These are phyloP conservation scores for Avena insularis DNA, from an alignment of 176 grass and related monocot species.

Conservation along the genomic window DNA sequence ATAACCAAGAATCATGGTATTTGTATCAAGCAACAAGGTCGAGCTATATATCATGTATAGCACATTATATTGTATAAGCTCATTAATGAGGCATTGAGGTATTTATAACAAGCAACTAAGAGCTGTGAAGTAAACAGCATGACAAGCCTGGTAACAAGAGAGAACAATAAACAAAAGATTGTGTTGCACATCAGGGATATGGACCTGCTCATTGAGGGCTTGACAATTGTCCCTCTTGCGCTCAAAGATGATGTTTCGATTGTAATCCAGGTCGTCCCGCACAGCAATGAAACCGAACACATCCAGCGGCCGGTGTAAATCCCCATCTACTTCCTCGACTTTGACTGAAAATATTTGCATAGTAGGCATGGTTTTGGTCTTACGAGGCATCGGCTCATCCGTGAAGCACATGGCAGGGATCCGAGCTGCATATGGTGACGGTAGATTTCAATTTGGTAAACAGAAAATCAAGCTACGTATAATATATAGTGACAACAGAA, in stretches of 20 bases:
- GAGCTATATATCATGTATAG: too few relatives aligned
- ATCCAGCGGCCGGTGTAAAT: neutral
- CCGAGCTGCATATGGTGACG: neutral
- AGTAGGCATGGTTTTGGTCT: neutral
- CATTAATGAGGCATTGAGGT: neutral
- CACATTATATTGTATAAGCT: neutral
- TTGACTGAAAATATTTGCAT: constrained; percentile 24
- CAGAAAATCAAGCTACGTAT: neutral
- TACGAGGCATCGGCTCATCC: neutral
- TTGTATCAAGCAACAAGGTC: too few relatives aligned
- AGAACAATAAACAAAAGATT: neutral
- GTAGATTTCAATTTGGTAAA: neutral
- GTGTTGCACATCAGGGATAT: neutral
- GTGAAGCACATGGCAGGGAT: constrained; percentile 7
- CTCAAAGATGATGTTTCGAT: constrained; percentile 12
- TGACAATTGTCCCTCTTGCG: constrained; percentile 14
- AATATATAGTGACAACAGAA: neutral
- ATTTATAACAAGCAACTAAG: neutral
- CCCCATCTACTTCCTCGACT: neutral
- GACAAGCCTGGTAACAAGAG: neutral
- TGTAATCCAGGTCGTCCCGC: neutral
- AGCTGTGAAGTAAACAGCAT: neutral
- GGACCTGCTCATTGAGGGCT: neutral
- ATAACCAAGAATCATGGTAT: neutral
- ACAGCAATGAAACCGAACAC: constrained; percentile 14